A percentile compares a stretch with the other conserved stretches of the same genome.
phyloP scores from a whole-genome alignment of 306 rosid genomes.

The Morella rubra region DNA sequence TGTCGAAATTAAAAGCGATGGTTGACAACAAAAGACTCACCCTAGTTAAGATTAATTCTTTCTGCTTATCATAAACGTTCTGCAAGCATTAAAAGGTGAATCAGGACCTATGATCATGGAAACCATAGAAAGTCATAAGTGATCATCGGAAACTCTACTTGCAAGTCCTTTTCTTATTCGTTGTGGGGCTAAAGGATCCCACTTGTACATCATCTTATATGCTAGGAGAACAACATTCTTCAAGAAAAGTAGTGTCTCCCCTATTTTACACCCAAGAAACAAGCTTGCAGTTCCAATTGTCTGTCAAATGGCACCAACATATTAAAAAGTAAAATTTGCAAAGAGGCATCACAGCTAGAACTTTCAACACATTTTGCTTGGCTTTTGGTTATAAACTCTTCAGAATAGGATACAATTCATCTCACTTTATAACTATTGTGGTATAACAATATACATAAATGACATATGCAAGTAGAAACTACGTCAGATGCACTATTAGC shows the following conservation, averaged over 20 bases:
- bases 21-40: conserved; percentile 47
- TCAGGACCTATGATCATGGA: background rate
- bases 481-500: background rate
- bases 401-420: no score
- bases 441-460: no score
- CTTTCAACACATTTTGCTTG: no score
- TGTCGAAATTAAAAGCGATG: conserved; percentile 44
- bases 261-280: conserved; percentile 49
- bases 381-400: no score
- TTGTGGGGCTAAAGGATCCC: conserved; percentile 42
- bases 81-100: conserved; percentile 18
- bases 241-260: conserved; percentile 47
- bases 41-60: conserved; percentile 38
- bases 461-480: no score
- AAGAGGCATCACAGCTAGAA: no score
- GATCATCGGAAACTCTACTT: conserved; percentile 7
- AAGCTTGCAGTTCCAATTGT: conserved; percentile 43
- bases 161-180: conserved; percentile 45
- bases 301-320: conserved; percentile 29
- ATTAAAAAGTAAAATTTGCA: no score
- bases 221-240: conserved; percentile 44
- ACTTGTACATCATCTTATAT: conserved; percentile 38
- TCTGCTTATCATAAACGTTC: conserved; percentile 44
- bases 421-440: no score
- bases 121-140: background rate